phyloP scores from a whole-genome alignment of 495 filamentous ascomycete species.

The Elasticomyces elasticus region DNA sequence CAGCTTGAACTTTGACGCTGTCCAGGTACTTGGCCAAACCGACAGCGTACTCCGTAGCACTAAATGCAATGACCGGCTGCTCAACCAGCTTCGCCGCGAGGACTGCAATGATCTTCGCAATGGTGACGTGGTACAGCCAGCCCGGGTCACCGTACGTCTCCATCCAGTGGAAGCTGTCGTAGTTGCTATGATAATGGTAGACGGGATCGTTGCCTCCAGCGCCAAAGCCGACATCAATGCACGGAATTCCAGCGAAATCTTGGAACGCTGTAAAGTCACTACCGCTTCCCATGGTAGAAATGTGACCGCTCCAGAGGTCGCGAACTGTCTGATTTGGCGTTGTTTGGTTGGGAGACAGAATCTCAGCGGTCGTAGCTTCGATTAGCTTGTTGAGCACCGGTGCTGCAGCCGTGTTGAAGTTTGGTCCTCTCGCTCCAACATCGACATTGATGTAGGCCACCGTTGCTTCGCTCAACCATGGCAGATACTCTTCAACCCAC shows the following conservation, averaged over 20 bases:
- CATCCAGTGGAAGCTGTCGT: constrained; percentile 71
- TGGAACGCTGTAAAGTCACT: constrained; percentile 70
- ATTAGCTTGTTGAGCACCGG: constrained; percentile 73
- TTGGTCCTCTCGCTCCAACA: constrained; percentile 45
- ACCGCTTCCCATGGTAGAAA: constrained; percentile 58
- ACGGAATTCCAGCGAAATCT: constrained; percentile 60
- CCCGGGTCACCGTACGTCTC: constrained; percentile 52
- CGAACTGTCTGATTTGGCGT: constrained; percentile 54
- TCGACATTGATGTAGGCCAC: constrained; percentile 67
- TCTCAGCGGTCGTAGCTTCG: constrained; percentile 54
- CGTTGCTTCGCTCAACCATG: constrained; percentile 52
- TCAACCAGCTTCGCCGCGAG: constrained; percentile 34
- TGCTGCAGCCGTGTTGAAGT: constrained; percentile 51
- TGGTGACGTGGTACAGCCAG: constrained; percentile 52
- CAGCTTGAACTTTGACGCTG: constrained; percentile 40
- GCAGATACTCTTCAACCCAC: constrained; percentile 74
- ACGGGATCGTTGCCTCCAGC: constrained; percentile 37
- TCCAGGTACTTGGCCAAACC: constrained; percentile 41
- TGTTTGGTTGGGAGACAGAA: constrained; percentile 70
- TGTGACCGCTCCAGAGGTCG: constrained; percentile 50
- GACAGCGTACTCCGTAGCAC: constrained; percentile 34
- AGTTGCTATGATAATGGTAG: constrained; percentile 73
- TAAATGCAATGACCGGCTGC: constrained; percentile 33
- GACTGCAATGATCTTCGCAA: constrained; percentile 48
- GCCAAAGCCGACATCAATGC: constrained; percentile 51